These are phyloP conservation scores for Cicer arietinum DNA, from an alignment of 306 rosid genomes.

Conservation along the genomic window DNA sequence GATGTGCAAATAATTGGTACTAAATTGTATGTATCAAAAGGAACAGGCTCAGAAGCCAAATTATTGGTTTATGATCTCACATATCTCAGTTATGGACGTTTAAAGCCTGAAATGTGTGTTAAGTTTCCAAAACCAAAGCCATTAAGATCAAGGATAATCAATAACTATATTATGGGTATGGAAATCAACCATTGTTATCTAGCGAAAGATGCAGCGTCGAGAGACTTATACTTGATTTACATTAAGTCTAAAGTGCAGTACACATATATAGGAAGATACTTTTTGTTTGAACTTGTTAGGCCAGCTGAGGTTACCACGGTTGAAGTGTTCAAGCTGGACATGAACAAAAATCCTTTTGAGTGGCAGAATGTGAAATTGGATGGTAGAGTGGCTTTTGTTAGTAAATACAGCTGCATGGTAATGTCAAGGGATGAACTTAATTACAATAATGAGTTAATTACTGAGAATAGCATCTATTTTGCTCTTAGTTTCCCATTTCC, in stretches of 20 bases:
- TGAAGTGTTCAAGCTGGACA: conserved; percentile 2
- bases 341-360: not conserved
- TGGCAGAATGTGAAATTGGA: not conserved
- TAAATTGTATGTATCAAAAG: not conserved
- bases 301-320: not conserved
- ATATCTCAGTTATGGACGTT: not conserved
- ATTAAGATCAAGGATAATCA: not conserved
- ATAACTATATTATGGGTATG: too few species aligned
- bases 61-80: conserved; percentile 3
- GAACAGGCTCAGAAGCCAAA: not conserved
- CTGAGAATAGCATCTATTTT: not conserved
- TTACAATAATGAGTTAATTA: not conserved
- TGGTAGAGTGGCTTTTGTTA: not conserved
- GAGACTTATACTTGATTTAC: not conserved
- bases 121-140: not conserved
- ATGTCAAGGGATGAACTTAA: not conserved
- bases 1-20: not conserved
- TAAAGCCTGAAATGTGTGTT: not conserved
- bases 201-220: not conserved
- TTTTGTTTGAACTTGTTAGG: not conserved
- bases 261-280: too few species aligned
- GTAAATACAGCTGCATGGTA: not conserved
- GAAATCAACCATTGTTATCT: not conserved
- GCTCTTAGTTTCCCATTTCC: not conserved
- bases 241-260: not conserved